Conservation (phyloP, 1,284 basidiomycete species). For the Cutaneotrichosporon cavernicola region DNA sequence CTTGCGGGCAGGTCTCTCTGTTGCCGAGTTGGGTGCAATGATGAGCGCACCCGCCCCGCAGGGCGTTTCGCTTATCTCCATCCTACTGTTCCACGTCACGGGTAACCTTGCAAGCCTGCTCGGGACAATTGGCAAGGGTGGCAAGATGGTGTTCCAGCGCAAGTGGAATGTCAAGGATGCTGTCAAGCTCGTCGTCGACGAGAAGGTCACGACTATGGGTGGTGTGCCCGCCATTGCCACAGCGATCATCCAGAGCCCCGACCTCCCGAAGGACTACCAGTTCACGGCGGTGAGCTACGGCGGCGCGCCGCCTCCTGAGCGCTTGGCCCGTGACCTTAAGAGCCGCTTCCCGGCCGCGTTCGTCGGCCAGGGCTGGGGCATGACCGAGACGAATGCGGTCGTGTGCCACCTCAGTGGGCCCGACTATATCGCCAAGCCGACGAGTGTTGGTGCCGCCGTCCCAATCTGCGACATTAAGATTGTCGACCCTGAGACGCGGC, state of each 20-base stretch:
- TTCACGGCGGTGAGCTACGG: conserved; percentile 46
- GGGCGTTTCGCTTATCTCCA: conserved; percentile 29
- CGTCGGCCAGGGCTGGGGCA: conserved; percentile 41
- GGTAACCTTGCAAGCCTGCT: conserved; percentile 47
- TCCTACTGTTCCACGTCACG: conserved; percentile 50
- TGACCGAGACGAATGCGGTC: conserved; percentile 49
- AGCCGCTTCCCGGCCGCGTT: conserved; percentile 37
- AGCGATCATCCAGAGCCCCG: conserved; percentile 38
- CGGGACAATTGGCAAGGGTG: conserved; percentile 37
- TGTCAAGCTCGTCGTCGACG: conserved; percentile 34
- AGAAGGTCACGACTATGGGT: conserved; percentile 43
- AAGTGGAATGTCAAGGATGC: conserved; percentile 41
- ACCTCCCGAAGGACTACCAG: conserved; percentile 29
- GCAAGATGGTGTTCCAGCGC: conserved; percentile 41
- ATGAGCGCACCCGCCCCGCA: conserved; percentile 1
- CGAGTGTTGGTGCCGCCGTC: conserved; percentile 33
- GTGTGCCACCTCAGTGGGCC: conserved; percentile 38
- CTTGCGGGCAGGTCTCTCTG: not conserved
- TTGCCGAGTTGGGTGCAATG: conserved; percentile 5
- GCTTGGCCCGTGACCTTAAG: conserved; percentile 38
- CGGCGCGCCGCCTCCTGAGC: conserved; percentile 43
- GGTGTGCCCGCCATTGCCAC: conserved; percentile 47
- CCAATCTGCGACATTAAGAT: conserved; percentile 42
- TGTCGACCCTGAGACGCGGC: conserved; percentile 36
- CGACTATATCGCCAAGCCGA: conserved; percentile 37